A percentile compares a stretch with the other conserved stretches of the same genome.
Evolutionary conservation across 441 rosid species (phyloP).

Genomic region (Sinapis alba): DNA sequence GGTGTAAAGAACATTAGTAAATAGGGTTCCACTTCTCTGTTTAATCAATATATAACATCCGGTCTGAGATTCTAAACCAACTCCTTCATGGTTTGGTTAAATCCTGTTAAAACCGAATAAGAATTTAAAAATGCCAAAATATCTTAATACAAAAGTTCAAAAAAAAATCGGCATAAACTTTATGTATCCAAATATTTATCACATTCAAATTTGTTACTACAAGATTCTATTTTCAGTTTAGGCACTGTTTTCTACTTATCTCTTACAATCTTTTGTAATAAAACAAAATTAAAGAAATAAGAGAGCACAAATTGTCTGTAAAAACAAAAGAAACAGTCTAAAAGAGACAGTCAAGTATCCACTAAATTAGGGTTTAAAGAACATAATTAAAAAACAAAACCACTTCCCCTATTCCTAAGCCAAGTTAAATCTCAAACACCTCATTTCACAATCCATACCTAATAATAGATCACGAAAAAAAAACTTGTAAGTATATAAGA

Average conservation of each 20-base stretch:
- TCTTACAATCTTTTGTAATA: constrained; percentile 15
- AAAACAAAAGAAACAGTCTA: constrained; percentile 20
- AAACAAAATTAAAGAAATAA: not conserved
- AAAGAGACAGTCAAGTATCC: constrained; percentile 33
- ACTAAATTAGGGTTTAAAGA: constrained; percentile 35
- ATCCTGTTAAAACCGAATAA: no score
- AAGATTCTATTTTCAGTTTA: constrained; percentile 7
- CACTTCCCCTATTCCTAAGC: constrained; percentile 31
- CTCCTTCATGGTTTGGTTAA: no score
- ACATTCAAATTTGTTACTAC: constrained; percentile 6
- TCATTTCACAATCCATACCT: constrained; percentile 11
- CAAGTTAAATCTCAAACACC: constrained; percentile 11
- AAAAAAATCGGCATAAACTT: not conserved
- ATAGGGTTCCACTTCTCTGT: no score
- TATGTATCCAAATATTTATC: not conserved
- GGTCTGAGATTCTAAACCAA: no score
- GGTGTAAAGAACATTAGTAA: no score
- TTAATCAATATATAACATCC: no score
- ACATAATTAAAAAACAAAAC: constrained; percentile 15
- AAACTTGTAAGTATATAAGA: constrained; percentile 25
- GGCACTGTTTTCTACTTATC: not conserved
- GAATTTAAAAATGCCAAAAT: no score
- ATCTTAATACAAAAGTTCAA: no score
- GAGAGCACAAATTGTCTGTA: constrained; percentile 13
- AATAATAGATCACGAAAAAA: constrained; percentile 19